These are phyloP conservation scores for Hypholoma sublateritium DNA, from an alignment of 768 basidiomycete species.

Conservation along the genomic window DNA sequence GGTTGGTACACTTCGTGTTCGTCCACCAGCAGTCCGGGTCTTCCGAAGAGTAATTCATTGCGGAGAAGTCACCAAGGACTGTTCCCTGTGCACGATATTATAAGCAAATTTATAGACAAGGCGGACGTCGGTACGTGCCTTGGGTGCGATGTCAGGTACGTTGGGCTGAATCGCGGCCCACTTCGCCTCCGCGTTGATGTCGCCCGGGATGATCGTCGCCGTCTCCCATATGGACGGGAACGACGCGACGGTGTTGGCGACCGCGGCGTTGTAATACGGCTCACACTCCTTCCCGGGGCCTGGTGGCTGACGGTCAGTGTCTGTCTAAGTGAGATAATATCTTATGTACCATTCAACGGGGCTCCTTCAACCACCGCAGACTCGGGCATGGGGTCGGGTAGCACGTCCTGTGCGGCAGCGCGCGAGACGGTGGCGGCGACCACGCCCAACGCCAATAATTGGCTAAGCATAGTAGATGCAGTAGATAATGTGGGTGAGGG, in stretches of 20 bases:
- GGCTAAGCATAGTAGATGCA: neutral
- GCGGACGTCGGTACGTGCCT: constrained; percentile 23
- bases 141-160: constrained; percentile 49
- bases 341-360: constrained; percentile 32
- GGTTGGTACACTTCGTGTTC: constrained; percentile 39
- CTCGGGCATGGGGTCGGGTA: constrained; percentile 21
- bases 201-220: constrained; percentile 41
- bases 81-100: constrained; percentile 18
- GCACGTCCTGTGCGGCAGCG: constrained; percentile 12
- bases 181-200: constrained; percentile 40
- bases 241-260: constrained; percentile 25
- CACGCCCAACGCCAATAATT: constrained; percentile 18
- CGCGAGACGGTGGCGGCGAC: constrained; percentile 5
- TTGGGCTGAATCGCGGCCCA: constrained; percentile 41
- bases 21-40: constrained; percentile 63
- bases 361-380: constrained; percentile 34
- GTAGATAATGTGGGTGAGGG: neutral
- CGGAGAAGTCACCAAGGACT: constrained; percentile 27
- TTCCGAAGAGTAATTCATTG: constrained; percentile 30
- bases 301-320: neutral
- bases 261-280: constrained; percentile 40
- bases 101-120: neutral
- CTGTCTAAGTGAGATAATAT: neutral
- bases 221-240: constrained; percentile 49
- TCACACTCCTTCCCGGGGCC: constrained; percentile 35